These are phyloP conservation scores for Plasmodium reichenowi DNA, from an alignment of 169 alveolate species.

Conservation along the genomic window DNA sequence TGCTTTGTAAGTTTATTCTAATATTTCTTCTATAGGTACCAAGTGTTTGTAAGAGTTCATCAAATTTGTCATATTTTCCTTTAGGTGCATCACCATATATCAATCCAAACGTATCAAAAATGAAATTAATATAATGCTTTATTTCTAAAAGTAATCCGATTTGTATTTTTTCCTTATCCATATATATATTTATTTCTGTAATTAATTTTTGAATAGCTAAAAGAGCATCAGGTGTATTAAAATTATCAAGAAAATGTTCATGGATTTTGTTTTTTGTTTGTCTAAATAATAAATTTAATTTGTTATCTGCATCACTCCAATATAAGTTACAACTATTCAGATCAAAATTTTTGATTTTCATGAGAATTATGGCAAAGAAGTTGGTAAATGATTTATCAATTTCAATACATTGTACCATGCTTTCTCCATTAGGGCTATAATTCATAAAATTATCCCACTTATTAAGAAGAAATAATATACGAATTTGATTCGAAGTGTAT, in stretches of 20 bases:
- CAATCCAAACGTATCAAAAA: constrained; percentile 83
- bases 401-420: constrained; percentile 93
- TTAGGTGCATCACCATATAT: constrained; percentile 76
- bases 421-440: constrained; percentile 90
- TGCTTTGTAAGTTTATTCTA: constrained; percentile 57
- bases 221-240: constrained; percentile 92
- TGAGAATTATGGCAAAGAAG: constrained; percentile 93
- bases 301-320: constrained; percentile 79
- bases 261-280: constrained; percentile 73
- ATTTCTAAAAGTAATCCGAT: constrained; percentile 71
- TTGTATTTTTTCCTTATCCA: constrained; percentile 76
- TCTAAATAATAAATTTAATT: constrained; percentile 76
- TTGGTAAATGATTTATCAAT: constrained; percentile 93
- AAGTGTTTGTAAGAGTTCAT: constrained; percentile 60
- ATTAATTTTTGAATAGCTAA: constrained; percentile 82
- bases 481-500: constrained; percentile 91
- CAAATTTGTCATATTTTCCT: constrained; percentile 57
- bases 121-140: constrained; percentile 78
- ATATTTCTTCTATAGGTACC: constrained; percentile 81
- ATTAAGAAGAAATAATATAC: constrained; percentile 90
- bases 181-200: constrained; percentile 82
- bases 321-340: constrained; percentile 75
- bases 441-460: constrained; percentile 94
- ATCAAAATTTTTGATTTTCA: constrained; percentile 85
- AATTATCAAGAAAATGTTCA: constrained; percentile 79